Evolutionary conservation across 1,139 yeast genomes (phyloP).

Genomic region (Hansenula sp.): DNA sequence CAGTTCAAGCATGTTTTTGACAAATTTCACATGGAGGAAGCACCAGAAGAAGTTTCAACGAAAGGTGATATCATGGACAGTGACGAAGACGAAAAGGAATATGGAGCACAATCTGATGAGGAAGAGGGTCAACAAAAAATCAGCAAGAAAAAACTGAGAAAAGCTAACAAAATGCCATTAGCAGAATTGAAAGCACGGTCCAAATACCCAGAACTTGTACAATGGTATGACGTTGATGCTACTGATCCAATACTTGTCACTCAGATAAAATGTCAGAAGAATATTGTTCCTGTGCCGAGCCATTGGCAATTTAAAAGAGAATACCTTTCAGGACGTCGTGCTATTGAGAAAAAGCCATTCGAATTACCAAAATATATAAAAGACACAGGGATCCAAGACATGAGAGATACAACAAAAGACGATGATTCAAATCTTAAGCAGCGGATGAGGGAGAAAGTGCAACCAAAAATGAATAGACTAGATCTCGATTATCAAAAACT

Average conservation of each 20-base stretch:
- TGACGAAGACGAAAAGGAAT: conserved; percentile 29
- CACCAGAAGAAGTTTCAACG: conserved; percentile 13
- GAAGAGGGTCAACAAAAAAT: conserved; percentile 18
- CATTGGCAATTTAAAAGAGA: conserved; percentile 86
- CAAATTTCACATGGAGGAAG: conserved; percentile 32
- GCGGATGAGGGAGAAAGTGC: conserved; percentile 77
- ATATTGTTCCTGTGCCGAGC: conserved; percentile 71
- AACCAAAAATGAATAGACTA: conserved; percentile 82
- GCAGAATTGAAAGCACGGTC: conserved; percentile 62
- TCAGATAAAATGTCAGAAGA: conserved; percentile 59
- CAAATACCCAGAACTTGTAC: conserved; percentile 66
- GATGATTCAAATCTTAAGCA: conserved; percentile 63
- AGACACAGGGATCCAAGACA: conserved; percentile 83
- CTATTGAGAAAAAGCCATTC: conserved; percentile 70
- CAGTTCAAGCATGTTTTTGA: conserved; percentile 40
- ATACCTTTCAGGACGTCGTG: conserved; percentile 66
- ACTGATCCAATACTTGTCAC: conserved; percentile 68
- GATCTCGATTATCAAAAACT: conserved; percentile 84
- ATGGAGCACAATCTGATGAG: conserved; percentile 17
- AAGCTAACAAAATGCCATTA: conserved; percentile 55
- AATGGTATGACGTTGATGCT: conserved; percentile 87
- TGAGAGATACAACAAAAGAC: conserved; percentile 58
- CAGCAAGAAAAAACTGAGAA: conserved; percentile 42
- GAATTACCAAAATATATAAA: conserved; percentile 72
- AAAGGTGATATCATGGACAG: conserved; percentile 30